Conservation (phyloP, 2,329 filamentous ascomycete genomes). For the Aspergillus sp. region DNA sequence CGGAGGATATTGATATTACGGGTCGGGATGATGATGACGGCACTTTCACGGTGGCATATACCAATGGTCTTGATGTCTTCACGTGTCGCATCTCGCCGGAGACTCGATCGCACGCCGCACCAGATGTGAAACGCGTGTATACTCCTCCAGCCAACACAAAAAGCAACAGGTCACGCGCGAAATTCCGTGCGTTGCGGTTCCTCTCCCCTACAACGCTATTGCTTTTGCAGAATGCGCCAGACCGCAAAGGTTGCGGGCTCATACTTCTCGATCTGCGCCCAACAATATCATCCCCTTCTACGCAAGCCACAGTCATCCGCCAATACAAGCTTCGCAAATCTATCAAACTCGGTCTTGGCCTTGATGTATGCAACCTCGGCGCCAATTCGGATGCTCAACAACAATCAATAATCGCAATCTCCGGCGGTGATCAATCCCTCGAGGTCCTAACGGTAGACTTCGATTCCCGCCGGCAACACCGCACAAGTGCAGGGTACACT, state of each 20-base stretch:
- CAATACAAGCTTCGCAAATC: slow-evolving; percentile 63
- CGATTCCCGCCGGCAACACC: slow-evolving; percentile 29
- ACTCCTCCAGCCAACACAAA: slow-evolving; percentile 22
- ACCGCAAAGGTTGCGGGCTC: slow-evolving; percentile 56
- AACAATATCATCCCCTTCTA: slow-evolving; percentile 7
- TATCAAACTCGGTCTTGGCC: slow-evolving; percentile 72
- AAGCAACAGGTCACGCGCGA: slow-evolving; percentile 42
- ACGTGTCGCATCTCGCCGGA: slow-evolving; percentile 59
- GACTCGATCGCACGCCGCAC: slow-evolving; percentile 44
- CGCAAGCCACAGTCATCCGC: slow-evolving; percentile 47
- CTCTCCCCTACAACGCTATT: slow-evolving; percentile 54
- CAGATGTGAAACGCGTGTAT: slow-evolving; percentile 38
- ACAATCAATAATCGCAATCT: slow-evolving; percentile 79
- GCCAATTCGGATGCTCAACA: slow-evolving; percentile 60
- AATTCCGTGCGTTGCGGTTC: slow-evolving; percentile 58
- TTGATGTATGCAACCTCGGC: slow-evolving; percentile 73
- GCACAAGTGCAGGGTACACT: slow-evolving; percentile 37
- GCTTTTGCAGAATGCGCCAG: slow-evolving; percentile 57
- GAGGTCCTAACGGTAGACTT: slow-evolving; percentile 77
- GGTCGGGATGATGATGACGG: slow-evolving; percentile 28
- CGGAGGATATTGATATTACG: slow-evolving; percentile 47
- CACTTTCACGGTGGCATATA: slow-evolving; percentile 73
- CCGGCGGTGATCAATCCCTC: slow-evolving; percentile 76
- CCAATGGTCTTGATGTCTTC: slow-evolving; percentile 73
- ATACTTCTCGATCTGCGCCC: slow-evolving; percentile 43